Evolutionary conservation across 768 basidiomycete genomes (phyloP).

Genomic region (Termitomyces sp.): DNA sequence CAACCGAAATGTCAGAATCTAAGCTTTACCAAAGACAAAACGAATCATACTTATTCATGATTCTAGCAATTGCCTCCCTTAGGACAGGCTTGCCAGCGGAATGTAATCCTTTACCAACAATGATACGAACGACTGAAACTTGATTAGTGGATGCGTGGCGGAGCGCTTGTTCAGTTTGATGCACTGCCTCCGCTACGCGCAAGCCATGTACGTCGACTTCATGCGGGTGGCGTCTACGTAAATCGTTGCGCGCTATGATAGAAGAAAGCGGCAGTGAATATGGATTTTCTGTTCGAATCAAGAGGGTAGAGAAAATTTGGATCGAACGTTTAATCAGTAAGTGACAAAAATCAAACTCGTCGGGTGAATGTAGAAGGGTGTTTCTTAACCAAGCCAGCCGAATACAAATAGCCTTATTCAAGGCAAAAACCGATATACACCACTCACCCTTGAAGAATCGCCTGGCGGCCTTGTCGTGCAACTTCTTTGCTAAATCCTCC

Average conservation of each 20-base stretch:
- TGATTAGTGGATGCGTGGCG: slow-evolving; percentile 29
- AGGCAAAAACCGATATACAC: slow-evolving; percentile 1
- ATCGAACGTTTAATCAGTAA: background rate
- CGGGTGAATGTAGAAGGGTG: background rate
- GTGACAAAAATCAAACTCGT: background rate
- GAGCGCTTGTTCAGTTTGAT: slow-evolving; percentile 36
- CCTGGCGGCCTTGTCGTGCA: slow-evolving; percentile 41
- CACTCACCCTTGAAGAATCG: slow-evolving; percentile 39
- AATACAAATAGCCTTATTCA: background rate
- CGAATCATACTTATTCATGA: slow-evolving; percentile 59
- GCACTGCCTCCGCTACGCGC: slow-evolving; percentile 39
- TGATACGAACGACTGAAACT: slow-evolving; percentile 30
- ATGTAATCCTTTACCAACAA: slow-evolving; percentile 80
- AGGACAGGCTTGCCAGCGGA: slow-evolving; percentile 70
- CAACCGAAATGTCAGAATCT: background rate
- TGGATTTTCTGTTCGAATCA: background rate
- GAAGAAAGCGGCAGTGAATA: slow-evolving; percentile 1
- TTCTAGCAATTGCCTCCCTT: slow-evolving; percentile 72
- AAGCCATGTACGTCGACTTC: slow-evolving; percentile 48
- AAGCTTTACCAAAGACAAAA: background rate
- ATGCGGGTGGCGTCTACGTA: slow-evolving; percentile 21
- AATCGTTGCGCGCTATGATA: slow-evolving; percentile 31
- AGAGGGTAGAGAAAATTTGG: background rate
- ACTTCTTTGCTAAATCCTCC: slow-evolving; percentile 25
- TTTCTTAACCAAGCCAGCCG: background rate